phyloP scores from a whole-genome alignment of 331 rosid species.

The Quercus phellos region DNA sequence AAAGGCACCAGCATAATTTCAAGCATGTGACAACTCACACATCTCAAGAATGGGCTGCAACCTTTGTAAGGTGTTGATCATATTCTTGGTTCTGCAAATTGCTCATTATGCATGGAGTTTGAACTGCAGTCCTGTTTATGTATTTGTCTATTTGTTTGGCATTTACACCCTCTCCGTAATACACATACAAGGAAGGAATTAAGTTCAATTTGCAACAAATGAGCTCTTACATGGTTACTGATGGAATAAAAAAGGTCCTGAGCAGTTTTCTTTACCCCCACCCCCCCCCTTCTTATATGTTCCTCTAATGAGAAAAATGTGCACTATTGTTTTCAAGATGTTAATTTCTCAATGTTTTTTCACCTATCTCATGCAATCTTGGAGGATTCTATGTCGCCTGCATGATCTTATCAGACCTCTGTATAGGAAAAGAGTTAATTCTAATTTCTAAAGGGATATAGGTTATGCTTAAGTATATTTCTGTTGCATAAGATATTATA shows the following conservation, averaged over 20 bases:
- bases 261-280: neutral
- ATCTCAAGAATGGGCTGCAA: conserved; percentile 99
- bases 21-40: conserved; percentile 93
- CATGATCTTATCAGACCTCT: no score
- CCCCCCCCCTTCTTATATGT: neutral
- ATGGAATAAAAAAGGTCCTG: neutral
- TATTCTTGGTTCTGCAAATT: conserved; percentile 1
- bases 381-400: neutral
- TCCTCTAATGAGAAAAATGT: neutral
- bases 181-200: neutral
- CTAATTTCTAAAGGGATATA: no score
- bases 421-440: no score
- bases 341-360: neutral
- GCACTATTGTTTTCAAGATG: neutral
- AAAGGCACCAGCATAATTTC: conserved; percentile 87
- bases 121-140: neutral
- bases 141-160: neutral
- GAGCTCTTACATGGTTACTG: neutral
- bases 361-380: neutral
- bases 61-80: conserved; percentile 74
- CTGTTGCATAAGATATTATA: neutral
- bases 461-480: neutral
- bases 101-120: conserved; percentile 7
- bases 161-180: neutral
- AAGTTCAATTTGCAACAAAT: neutral